Evolutionary conservation across 2,329 filamentous ascomycete species (phyloP).

Genomic region (Penicillium sp.): DNA sequence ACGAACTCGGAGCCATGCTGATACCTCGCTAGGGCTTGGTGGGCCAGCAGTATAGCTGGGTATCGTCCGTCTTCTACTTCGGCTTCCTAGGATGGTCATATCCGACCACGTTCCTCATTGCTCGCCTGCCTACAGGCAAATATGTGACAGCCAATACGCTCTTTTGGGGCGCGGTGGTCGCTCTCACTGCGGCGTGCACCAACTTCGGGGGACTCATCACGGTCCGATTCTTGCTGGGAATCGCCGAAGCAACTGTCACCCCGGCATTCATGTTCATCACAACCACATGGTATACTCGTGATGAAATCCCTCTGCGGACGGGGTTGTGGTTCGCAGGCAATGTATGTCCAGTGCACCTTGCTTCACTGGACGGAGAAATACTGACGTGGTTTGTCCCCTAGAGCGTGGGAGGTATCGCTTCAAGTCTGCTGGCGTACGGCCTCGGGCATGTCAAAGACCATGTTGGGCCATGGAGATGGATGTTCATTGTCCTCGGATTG

Average conservation of each 20-base stretch:
- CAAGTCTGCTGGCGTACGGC: conserved; percentile 48
- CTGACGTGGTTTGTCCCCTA: conserved; percentile 6
- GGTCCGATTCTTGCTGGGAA: conserved; percentile 54
- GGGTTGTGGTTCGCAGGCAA: conserved; percentile 53
- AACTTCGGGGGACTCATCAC: conserved; percentile 52
- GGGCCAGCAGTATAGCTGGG: conserved; percentile 29
- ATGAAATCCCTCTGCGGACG: conserved; percentile 55
- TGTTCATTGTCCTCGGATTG: conserved; percentile 57
- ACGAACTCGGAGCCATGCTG: too few relatives aligned
- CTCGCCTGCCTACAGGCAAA: conserved; percentile 26
- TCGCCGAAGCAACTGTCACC: conserved; percentile 55
- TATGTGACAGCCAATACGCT: conserved; percentile 42
- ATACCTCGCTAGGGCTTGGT: conserved; percentile 14
- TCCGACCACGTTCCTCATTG: conserved; percentile 27
- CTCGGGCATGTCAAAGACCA: conserved; percentile 51
- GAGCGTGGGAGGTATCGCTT: conserved; percentile 20
- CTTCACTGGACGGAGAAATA: not conserved
- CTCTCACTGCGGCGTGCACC: conserved; percentile 48
- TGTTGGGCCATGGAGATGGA: conserved; percentile 42
- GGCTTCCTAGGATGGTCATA: conserved; percentile 31
- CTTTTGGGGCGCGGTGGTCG: conserved; percentile 51
- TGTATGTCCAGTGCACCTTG: conserved; percentile 2
- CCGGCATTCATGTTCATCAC: conserved; percentile 58
- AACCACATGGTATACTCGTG: conserved; percentile 56
- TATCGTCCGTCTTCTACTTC: conserved; percentile 32